A percentile compares a stretch with the other conserved stretches of the same genome.
phyloP scores from a whole-genome alignment of 2,329 filamentous ascomycete genomes.

The Mycocentrospora acerina region DNA sequence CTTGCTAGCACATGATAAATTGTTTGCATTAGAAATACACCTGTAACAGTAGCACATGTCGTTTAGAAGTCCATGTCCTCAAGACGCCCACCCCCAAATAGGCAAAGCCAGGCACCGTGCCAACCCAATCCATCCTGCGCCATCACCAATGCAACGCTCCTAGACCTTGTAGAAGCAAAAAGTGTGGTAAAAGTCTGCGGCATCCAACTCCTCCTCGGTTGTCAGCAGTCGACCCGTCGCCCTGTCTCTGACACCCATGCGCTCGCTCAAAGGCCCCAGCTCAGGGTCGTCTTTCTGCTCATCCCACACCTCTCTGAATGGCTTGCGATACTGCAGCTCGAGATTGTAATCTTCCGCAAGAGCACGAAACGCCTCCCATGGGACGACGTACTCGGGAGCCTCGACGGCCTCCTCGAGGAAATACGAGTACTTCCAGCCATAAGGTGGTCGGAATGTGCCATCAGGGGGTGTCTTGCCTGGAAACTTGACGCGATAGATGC shows the following conservation, averaged over 20 bases:
- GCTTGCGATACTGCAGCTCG: constrained; percentile 89
- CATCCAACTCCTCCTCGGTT: constrained; percentile 86
- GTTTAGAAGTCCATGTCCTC: no score
- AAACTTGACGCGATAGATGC: constrained; percentile 88
- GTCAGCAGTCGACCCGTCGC: constrained; percentile 68
- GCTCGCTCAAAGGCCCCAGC: constrained; percentile 81
- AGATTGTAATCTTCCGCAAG: constrained; percentile 96
- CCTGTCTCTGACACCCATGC: constrained; percentile 88
- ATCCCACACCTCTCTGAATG: constrained; percentile 88
- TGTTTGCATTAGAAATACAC: no score
- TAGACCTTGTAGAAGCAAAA: constrained; percentile 97
- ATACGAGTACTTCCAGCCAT: constrained; percentile 98
- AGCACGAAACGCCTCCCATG: constrained; percentile 95
- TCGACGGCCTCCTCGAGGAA: constrained; percentile 95
- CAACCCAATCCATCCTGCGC: neutral
- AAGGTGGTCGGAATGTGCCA: constrained; percentile 89
- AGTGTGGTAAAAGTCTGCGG: constrained; percentile 78
- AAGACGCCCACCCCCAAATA: no score
- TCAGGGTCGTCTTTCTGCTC: constrained; percentile 83
- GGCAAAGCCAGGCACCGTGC: no score
- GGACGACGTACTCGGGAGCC: constrained; percentile 95
- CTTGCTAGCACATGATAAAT: no score
- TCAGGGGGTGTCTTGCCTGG: constrained; percentile 79
- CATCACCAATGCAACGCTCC: neutral
- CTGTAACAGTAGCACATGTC: no score